Evolutionary conservation across 176 grass and related monocot genomes (phyloP).

Genomic region (Puccinellia tenuiflora): DNA sequence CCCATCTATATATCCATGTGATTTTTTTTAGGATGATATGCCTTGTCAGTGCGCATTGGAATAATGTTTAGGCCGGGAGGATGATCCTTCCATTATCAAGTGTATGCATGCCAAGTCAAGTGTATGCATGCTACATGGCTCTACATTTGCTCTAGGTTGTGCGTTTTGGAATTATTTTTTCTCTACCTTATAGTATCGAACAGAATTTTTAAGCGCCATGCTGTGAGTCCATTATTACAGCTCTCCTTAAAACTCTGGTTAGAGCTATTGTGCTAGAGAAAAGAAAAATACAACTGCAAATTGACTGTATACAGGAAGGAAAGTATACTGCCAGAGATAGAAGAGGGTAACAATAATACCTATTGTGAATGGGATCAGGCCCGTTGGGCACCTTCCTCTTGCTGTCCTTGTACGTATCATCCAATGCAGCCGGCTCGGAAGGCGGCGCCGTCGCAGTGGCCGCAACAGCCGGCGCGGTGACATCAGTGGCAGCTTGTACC

Average conservation of each 20-base stretch:
- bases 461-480: not conserved
- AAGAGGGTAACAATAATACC: conserved; percentile 24
- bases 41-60: not conserved
- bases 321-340: not conserved
- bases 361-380: conserved; percentile 84
- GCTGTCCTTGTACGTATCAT: conserved; percentile 39
- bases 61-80: not conserved
- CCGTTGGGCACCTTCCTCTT: conserved; percentile 86
- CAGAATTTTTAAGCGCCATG: not conserved
- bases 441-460: not conserved
- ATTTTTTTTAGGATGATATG: conserved; percentile 2
- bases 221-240: not conserved
- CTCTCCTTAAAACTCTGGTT: not conserved
- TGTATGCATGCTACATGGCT: not conserved
- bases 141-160: not conserved
- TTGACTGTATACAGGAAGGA: not conserved
- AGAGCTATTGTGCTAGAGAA: not conserved
- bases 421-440: not conserved
- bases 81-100: not conserved
- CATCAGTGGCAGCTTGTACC: not conserved
- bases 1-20: not conserved
- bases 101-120: not conserved
- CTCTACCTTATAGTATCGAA: not conserved
- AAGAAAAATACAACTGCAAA: not conserved
- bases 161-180: conserved; percentile 16